Base-by-base conservation (phyloP, 352 stramenopile genomes). In the Phytophthora ramorum region DNA sequence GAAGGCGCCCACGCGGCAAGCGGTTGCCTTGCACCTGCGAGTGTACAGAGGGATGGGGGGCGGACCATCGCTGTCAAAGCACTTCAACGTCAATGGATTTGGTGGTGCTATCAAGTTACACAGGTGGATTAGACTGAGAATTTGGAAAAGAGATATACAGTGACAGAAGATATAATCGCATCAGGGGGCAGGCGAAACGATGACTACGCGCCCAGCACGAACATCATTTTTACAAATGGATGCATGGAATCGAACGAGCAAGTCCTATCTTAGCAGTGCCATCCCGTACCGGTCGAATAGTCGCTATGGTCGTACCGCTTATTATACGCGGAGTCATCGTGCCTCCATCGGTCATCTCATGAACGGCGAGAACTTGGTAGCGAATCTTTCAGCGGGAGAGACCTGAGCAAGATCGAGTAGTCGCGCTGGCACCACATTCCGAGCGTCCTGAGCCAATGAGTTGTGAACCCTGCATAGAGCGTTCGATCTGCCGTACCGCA, bases 21-120 rank as follows among this genome's bases (percentile, higher is more conserved):
- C 45, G 32, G 45, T 56, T 56, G 44, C 44, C 44, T 45, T 45
- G 20, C 7, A 46, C 32, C 52, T 58, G 55, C 30, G 62, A 64
- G 40, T 69, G 54, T 69, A 69, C 61, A 40, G 59, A 19, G 28
- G 52, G 62, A 66, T 70, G 47, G 63, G 7, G 63, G 63, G 55
- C 63, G 63, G 63, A 71, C 63, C 63, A 66, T 66, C 40, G 8
- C 40, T 46, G 40, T 22, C 17, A 24, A 46, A 46, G 2, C 14
- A 61, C 56, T 66, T 71, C 63, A 71, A 71, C 56, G 34, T 69
- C 41, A 60, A 32, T 19, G 40, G 40, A 54, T 66, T 28, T 45
- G 32, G 19, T 24, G 14, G 12, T 12, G 4, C n/a, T 44, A 20
- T 34, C 10, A 7, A 2, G 3, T 16, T 40, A 10, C 2, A 14